phyloP scores from a whole-genome alignment of 176 grass and related monocot genomes.

The Hordeum vulgare region DNA sequence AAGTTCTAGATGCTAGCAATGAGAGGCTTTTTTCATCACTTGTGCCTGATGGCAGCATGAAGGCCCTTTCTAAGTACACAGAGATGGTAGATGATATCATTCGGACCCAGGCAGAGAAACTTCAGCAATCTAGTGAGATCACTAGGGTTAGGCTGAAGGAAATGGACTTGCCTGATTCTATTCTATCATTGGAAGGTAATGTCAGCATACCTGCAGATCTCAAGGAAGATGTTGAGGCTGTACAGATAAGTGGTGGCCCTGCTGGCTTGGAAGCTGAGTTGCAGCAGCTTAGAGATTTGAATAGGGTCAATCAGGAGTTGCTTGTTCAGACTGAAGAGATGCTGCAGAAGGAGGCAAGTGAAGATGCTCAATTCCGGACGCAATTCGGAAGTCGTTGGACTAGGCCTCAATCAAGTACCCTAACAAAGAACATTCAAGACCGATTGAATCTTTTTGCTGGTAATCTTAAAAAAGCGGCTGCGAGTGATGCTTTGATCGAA shows the following conservation, averaged over 20 bases:
- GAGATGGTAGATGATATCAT: conserved; percentile 98
- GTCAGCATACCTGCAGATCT: conserved; percentile 73
- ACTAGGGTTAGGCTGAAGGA: conserved; percentile 94
- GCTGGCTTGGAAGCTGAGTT: conserved; percentile 73
- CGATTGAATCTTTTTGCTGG: conserved; percentile 83
- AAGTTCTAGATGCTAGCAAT: conserved; percentile 91
- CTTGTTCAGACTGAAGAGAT: conserved; percentile 90
- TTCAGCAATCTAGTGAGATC: conserved; percentile 96
- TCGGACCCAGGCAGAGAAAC: conserved; percentile 87
- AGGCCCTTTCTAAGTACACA: conserved; percentile 92
- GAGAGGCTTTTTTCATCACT: conserved; percentile 84
- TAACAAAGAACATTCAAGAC: conserved; percentile 96
- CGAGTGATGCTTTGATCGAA: conserved; percentile 77
- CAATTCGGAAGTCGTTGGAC: conserved; percentile 94
- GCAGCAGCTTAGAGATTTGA: conserved; percentile 96
- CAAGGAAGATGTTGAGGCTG: conserved; percentile 89
- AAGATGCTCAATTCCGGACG: conserved; percentile 87
- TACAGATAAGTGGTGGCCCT: conserved; percentile 98
- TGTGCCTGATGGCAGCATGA: conserved; percentile 97
- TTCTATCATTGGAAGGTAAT: conserved; percentile 93
- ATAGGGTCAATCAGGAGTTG: conserved; percentile 92
- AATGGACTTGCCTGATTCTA: conserved; percentile 99
- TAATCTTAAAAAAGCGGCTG: conserved; percentile 90
- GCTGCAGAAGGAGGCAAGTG: conserved; percentile 88
- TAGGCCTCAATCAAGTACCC: conserved; percentile 86